Conservation (phyloP, 768 basidiomycete genomes). For the Pleurotus cornucopiae region DNA sequence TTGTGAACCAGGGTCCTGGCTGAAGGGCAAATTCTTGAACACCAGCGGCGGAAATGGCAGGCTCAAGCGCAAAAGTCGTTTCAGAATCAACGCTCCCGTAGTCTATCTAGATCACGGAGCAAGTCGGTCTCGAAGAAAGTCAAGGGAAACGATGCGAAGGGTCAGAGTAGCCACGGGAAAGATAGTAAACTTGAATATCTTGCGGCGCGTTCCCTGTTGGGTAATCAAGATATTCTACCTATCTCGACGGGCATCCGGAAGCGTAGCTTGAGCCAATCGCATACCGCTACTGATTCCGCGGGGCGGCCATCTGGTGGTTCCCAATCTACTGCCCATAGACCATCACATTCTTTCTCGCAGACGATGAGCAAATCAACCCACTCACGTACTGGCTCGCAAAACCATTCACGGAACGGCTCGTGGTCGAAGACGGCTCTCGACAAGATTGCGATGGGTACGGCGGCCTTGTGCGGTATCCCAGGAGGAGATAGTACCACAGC, state of each 20-base stretch:
- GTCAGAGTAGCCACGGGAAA: slow-evolving; percentile 17
- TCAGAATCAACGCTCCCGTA: slow-evolving; percentile 60
- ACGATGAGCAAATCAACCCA: slow-evolving; percentile 30
- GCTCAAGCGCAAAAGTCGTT: slow-evolving; percentile 57
- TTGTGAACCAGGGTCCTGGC: slow-evolving; percentile 51
- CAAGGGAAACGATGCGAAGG: slow-evolving; percentile 13
- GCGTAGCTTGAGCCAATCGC: slow-evolving; percentile 14
- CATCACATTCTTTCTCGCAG: slow-evolving; percentile 33
- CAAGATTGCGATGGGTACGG: slow-evolving; percentile 33
- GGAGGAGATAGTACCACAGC: slow-evolving; percentile 8
- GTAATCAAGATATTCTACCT: slow-evolving; percentile 57
- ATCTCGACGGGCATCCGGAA: slow-evolving; percentile 21
- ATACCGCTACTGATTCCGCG: neutral
- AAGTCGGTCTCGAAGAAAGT: slow-evolving; percentile 47
- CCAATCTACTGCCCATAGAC: slow-evolving; percentile 24
- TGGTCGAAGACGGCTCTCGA: slow-evolving; percentile 35
- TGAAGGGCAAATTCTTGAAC: slow-evolving; percentile 57
- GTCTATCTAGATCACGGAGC: slow-evolving; percentile 57
- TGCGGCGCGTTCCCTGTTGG: slow-evolving; percentile 62
- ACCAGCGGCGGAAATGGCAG: slow-evolving; percentile 66
- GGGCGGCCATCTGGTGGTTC: slow-evolving; percentile 3
- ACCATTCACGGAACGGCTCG: slow-evolving; percentile 39
- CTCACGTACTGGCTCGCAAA: slow-evolving; percentile 18
- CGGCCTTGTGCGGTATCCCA: slow-evolving; percentile 21
- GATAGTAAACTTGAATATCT: slow-evolving; percentile 50